Evolutionary conservation across 208 protist species (phyloP).

Genomic region (Spongospora subterranea): DNA sequence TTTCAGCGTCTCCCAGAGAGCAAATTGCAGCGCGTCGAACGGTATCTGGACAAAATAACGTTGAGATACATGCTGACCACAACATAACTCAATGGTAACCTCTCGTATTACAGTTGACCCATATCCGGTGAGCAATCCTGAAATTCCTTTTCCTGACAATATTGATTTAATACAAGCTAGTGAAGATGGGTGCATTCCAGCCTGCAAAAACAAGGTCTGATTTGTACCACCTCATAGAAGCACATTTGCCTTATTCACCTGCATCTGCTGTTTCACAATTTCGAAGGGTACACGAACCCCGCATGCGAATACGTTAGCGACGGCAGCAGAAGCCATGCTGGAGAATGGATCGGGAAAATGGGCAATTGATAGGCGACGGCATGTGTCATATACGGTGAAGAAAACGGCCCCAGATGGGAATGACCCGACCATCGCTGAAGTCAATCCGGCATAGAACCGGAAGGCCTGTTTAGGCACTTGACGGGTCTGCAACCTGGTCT

Average conservation of each 20-base stretch:
- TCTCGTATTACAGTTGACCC: slow-evolving; percentile 25
- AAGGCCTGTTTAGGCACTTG: neutral
- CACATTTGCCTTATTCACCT: neutral
- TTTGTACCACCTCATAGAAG: neutral
- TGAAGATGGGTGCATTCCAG: slow-evolving; percentile 35
- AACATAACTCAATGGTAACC: neutral
- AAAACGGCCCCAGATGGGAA: slow-evolving; percentile 33
- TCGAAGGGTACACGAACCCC: slow-evolving; percentile 35
- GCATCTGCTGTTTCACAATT: slow-evolving; percentile 50
- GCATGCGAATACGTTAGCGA: slow-evolving; percentile 31
- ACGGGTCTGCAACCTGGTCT: slow-evolving; percentile 13
- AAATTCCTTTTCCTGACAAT: neutral
- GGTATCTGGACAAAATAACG: neutral
- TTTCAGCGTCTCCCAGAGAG: slow-evolving; percentile 38
- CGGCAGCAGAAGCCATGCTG: slow-evolving; percentile 20
- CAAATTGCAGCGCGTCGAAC: slow-evolving; percentile 49
- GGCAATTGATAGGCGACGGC: neutral
- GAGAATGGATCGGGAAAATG: neutral
- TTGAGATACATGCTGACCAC: neutral
- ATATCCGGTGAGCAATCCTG: neutral
- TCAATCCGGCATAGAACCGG: slow-evolving; percentile 23
- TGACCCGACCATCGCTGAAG: slow-evolving; percentile 41
- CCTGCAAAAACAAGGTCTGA: no score
- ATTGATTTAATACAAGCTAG: slow-evolving; percentile 5
- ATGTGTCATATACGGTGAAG: slow-evolving; percentile 42